Conservation (phyloP, 495 filamentous ascomycete genomes). For the Annulohypoxylon maeteangense region DNA sequence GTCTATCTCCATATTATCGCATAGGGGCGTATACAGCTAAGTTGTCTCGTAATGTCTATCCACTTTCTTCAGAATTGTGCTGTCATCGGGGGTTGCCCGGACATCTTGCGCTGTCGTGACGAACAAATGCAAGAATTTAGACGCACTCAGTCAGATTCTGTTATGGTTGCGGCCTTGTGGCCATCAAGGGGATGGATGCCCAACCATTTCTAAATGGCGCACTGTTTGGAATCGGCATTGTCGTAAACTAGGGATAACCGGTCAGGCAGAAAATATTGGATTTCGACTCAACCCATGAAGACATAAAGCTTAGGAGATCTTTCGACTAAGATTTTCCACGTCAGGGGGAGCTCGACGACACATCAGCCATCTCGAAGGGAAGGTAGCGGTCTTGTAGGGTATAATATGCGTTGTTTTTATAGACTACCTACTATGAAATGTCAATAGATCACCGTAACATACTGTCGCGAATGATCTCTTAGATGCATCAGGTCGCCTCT, state of each 20-base stretch:
- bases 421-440: background rate
- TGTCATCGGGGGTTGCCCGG: conserved; percentile 7
- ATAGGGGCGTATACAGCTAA: background rate
- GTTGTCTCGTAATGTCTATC: conserved; percentile 5
- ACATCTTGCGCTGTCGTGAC: background rate
- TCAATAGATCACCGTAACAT: background rate
- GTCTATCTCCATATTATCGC: background rate
- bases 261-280: conserved; percentile 6
- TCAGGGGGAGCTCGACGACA: background rate
- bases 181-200: conserved; percentile 7
- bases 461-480: background rate
- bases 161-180: conserved; percentile 17
- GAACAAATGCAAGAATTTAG: background rate
- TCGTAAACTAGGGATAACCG: background rate
- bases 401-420: background rate
- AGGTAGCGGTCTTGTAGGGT: background rate
- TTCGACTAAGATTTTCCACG: background rate
- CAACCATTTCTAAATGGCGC: conserved; percentile 11
- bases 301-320: background rate
- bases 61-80: background rate
- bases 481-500: background rate
- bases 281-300: background rate
- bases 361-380: background rate
- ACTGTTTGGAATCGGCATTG: background rate
- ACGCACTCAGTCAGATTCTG: background rate